Percentiles rank a stretch among this genome's conserved stretches.
These are phyloP conservation scores for Metrosideros polymorpha DNA, from an alignment of 441 rosid genomes.

Conservation along the genomic window DNA sequence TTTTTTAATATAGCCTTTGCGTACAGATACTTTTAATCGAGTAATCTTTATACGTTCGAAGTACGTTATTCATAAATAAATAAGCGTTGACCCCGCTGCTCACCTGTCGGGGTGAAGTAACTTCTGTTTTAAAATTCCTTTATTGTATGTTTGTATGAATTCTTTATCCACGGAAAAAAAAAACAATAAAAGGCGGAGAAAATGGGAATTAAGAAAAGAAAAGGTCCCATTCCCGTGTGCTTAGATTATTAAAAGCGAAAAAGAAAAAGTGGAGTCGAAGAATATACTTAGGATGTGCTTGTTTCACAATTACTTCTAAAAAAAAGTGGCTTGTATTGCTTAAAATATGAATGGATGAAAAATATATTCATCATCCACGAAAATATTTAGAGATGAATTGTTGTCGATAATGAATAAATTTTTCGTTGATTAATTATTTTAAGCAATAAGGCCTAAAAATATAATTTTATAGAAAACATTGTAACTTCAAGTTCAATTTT, in stretches of 20 bases:
- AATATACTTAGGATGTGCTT: neutral
- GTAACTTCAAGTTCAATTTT: neutral
- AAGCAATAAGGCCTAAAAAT: accelerated
- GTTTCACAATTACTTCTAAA: neutral
- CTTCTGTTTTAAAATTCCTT: neutral
- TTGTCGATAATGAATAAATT: neutral
- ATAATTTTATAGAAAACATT: neutral
- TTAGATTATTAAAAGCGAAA: neutral
- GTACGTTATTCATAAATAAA: neutral
- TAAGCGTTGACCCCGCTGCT: neutral
- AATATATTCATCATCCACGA: neutral
- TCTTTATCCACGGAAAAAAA: neutral
- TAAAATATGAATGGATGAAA: neutral
- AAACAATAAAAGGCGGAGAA: neutral
- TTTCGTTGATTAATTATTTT: neutral
- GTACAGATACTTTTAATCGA: neutral
- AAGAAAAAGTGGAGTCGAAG: neutral
- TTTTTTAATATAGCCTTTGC: neutral
- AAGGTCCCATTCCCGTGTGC: accelerated
- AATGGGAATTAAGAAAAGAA: neutral
- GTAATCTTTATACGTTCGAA: neutral
- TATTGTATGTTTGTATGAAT: neutral
- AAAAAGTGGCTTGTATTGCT: neutral
- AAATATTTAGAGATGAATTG: neutral
- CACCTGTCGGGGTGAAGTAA: neutral